Conservation (phyloP, 352 stramenopile species). For the Halophytophthora batemanensis region DNA sequence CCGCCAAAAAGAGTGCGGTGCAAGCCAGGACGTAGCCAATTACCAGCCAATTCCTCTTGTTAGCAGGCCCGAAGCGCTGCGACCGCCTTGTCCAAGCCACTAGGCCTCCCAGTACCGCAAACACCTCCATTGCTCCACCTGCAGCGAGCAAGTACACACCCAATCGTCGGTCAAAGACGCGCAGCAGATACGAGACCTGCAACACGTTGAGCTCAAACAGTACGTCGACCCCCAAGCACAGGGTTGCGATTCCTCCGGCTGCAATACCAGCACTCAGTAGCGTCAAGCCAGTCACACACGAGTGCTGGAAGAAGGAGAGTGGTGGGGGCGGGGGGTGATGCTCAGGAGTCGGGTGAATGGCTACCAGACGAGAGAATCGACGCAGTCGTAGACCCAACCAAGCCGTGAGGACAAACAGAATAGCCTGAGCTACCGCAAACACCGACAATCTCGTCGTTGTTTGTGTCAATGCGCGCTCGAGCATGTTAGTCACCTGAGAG, state of each 20-base stretch:
- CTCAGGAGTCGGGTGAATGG: constrained; percentile 2
- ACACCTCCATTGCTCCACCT: constrained; percentile 35
- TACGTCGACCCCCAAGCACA: constrained; percentile 48
- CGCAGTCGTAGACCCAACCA: constrained; percentile 24
- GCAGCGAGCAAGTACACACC: constrained; percentile 44
- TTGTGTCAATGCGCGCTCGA: constrained; percentile 13
- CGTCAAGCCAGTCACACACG: constrained; percentile 5
- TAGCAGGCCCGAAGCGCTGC: constrained; percentile 1
- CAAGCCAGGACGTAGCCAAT: constrained; percentile 29
- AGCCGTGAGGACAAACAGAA: constrained; percentile 18
- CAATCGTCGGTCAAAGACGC: constrained; percentile 49
- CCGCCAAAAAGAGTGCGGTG: constrained; percentile 35
- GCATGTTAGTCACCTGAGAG: constrained; percentile 12
- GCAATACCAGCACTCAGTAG: constrained; percentile 20
- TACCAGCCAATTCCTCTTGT: constrained; percentile 19
- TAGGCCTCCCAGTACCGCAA: constrained; percentile 28
- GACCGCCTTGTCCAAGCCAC: constrained; percentile 23
- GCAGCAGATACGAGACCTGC: constrained; percentile 54
- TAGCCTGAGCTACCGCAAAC: constrained; percentile 17
- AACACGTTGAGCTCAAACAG: constrained; percentile 70
- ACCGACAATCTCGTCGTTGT: constrained; percentile 12
- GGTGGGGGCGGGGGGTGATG: constrained; percentile 1
- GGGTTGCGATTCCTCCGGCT: constrained; percentile 27
- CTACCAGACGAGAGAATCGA: constrained; percentile 16
- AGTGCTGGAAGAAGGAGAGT: constrained; percentile 9